phyloP scores from a whole-genome alignment of 345 rosid species.

The Theobroma cacao region DNA sequence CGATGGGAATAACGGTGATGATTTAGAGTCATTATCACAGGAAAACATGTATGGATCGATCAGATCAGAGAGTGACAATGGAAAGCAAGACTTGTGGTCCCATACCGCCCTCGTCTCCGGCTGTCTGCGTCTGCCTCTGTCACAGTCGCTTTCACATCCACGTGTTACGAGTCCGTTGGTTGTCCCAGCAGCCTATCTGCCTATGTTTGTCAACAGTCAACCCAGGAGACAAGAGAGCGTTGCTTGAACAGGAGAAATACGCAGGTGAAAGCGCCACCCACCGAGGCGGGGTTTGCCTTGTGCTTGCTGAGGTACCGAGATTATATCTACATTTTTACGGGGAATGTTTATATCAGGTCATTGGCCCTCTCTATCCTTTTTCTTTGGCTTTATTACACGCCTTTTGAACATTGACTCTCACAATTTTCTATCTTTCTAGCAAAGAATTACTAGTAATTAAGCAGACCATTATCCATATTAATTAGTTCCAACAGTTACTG shows the following conservation, averaged over 20 bases:
- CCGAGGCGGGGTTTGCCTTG: conserved; percentile 10
- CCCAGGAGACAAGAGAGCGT: no score
- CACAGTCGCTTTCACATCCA: conserved; percentile 23
- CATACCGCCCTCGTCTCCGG: conserved; percentile 24
- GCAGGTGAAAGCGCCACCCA: not conserved
- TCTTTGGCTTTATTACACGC: no score
- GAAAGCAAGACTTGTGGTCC: conserved; percentile 19
- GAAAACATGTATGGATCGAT: not conserved
- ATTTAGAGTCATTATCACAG: not conserved
- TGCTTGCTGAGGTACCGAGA: conserved; percentile 24
- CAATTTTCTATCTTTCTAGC: no score
- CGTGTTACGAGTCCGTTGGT: conserved; percentile 7
- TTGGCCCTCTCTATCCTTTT: no score
- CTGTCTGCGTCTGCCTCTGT: conserved; percentile 17
- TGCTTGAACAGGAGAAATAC: conserved; percentile 23
- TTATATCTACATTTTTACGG: not conserved
- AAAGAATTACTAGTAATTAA: no score
- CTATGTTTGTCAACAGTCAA: not conserved
- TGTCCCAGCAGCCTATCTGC: not conserved
- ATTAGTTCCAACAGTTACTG: no score
- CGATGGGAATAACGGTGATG: not conserved
- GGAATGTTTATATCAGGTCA: no score
- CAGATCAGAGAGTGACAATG: not conserved
- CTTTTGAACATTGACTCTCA: no score
- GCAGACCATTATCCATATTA: no score